These are phyloP conservation scores for Tylopilus subfusipes DNA, from an alignment of 768 basidiomycete species.

Conservation along the genomic window DNA sequence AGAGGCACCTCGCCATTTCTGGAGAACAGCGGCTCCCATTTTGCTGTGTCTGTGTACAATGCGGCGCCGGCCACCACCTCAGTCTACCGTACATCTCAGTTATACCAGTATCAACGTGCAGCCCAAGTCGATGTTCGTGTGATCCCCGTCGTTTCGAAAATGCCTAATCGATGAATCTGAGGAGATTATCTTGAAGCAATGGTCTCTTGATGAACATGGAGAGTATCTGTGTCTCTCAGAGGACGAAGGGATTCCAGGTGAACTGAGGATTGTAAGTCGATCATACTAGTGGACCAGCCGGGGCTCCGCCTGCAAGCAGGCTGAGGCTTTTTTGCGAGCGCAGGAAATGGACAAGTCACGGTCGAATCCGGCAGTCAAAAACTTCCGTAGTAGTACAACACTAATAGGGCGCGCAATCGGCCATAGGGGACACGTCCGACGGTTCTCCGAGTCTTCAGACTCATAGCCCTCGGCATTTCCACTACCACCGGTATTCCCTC, in stretches of 20 bases:
- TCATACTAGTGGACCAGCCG: too few relatives aligned
- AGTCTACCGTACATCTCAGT: neutral
- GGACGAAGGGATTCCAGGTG: too few relatives aligned
- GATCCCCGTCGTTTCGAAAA: neutral
- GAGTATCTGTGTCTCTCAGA: neutral
- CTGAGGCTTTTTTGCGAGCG: neutral
- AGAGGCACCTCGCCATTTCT: constrained; percentile 10
- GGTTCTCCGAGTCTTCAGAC: too few relatives aligned
- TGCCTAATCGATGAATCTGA: too few relatives aligned
- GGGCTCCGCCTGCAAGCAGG: too few relatives aligned
- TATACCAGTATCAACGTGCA: neutral
- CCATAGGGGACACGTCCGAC: too few relatives aligned
- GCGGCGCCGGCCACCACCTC: neutral
- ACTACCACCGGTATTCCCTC: neutral
- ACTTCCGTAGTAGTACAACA: too few relatives aligned
- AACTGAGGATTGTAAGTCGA: too few relatives aligned
- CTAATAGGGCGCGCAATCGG: too few relatives aligned
- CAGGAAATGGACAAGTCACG: neutral
- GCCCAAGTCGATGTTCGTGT: neutral
- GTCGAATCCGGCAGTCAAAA: too few relatives aligned
- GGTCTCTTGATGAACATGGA: too few relatives aligned
- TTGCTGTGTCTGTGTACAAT: constrained; percentile 6
- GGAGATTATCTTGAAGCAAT: too few relatives aligned
- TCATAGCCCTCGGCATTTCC: constrained; percentile 2
- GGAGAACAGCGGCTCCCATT: constrained; percentile 16